Base-by-base conservation (phyloP, 352 stramenopile species). In the Phytophthora kernoviae region DNA sequence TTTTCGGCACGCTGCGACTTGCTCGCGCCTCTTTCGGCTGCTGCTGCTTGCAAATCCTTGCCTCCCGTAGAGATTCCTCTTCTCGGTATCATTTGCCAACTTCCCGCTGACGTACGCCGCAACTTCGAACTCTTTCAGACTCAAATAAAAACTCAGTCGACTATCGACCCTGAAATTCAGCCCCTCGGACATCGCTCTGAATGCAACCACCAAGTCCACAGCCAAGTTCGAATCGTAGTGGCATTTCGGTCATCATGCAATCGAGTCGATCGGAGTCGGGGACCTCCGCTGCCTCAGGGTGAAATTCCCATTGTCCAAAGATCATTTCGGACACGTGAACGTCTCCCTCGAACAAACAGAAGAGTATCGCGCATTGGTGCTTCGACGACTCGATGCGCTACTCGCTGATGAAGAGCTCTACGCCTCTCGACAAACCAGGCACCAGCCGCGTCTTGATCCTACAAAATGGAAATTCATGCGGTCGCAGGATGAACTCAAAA, bases 391-490 rank as follows among this genome's bases (percentile, higher is more conserved):
- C 24, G 55, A 73, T 18, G 54, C 45, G 9, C 50, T 66, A 10
- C 53, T 83, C 1, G 52, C 37, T 1, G 65, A 72, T 15, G 74
- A 83, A 66, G 46, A 62, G 14, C 44, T 54, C 40, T 51, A 54
- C 24, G 57, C 21, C 1, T 21, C 37, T 21, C 54, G 33, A 3
- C 53, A 62, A 44, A 48, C 54, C 3, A 27, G 14, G 0, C 55
- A 60, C 33, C 40, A 72, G 33, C 55, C 58, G 24, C 41, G 50
- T 17, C 57, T 79, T 5, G 60, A 80, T 18, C 32, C 40, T 17
- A 46, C n/a, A 0, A 44, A 76, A 27, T 84, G 74, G 74, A 78
- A 76, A 48, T 62, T 69, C 20, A 58, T 77, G 14, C 57, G 61
- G 3, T 69, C 61, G 8, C 65, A 81, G 22, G 51, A 73, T 22